Evolutionary conservation across 495 filamentous ascomycete genomes (phyloP).

Genomic region (Parmelia sp.): DNA sequence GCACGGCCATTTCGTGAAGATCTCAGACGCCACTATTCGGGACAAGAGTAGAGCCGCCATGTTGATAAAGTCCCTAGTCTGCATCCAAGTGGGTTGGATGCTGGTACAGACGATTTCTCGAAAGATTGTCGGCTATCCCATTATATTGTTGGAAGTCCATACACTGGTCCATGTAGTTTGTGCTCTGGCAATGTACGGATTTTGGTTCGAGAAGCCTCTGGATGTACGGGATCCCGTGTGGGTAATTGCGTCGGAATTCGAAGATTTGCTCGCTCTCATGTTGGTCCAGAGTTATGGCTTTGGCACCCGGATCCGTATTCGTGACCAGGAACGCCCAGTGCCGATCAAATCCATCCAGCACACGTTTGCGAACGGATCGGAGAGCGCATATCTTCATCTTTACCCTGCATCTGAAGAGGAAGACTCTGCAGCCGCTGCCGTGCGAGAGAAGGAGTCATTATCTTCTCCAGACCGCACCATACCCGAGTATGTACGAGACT

Average conservation of each 20-base stretch:
- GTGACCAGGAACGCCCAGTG: neutral
- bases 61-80: constrained; percentile 30
- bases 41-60: constrained; percentile 33
- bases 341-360: constrained; percentile 1
- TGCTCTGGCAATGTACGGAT: constrained; percentile 29
- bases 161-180: constrained; percentile 34
- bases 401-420: neutral
- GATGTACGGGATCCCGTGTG: constrained; percentile 24
- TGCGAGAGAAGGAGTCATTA: neutral
- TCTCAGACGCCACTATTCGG: constrained; percentile 15
- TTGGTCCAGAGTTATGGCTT: constrained; percentile 12
- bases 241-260: constrained; percentile 3
- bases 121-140: constrained; percentile 20
- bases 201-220: constrained; percentile 26
- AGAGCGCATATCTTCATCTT: constrained; percentile 12
- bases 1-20: constrained; percentile 16
- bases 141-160: constrained; percentile 35
- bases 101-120: constrained; percentile 27
- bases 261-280: constrained; percentile 16
- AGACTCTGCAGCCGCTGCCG: neutral
- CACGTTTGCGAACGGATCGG: neutral
- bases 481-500: neutral
- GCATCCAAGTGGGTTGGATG: constrained; percentile 35
- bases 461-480: neutral
- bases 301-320: constrained; percentile 1